Evolutionary conservation across 208 protist genomes (phyloP), one percentile per base, ranked within the genome.

Genomic region (Borovskyia barvae): DNA sequence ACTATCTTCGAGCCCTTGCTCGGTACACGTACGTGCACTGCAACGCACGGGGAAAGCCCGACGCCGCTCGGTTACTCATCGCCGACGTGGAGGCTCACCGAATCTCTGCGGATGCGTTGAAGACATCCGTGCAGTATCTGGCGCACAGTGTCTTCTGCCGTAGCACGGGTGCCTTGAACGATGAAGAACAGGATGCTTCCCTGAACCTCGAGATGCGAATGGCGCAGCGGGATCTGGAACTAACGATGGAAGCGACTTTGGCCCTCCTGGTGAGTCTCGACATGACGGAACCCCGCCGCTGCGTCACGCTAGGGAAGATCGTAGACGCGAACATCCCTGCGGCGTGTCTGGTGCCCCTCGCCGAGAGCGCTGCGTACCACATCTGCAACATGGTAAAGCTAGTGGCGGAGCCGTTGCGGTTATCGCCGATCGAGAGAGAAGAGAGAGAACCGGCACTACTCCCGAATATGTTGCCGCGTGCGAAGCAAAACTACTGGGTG

Each of bases 201-300:
- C 39, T 4, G 42, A 11, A 35, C 1, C 15, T 25, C 33, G 50
- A 49, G 0, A 19, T 28, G 15, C 17, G 19, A 2, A 35, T 28
- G 7, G 63, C 63, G 2, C 45, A 46, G n/a, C 52, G 63, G 1
- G 63, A 70, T 17, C 17, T 70, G 22, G 63, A 70, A 15, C 47
- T 70, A 20, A 70, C 54, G 4, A 35, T 70, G 5, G 63, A 70
- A 32, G 63, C 63, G 0, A 45, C 52, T 0, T 15, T 57, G 46
- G 63, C 26, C 14, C 54, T 61, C 6, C 63, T 70, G 7, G 52
- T 39, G 1, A 55, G 63, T 5, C 36, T 39, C 28, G 47, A 61
- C 7, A 61, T 70, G 14, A 20, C 39, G 0, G 30, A 62, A 11
- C 14, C 62, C 3, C 47, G 62, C 17, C 54, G 26, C 39, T 32